These are phyloP conservation scores for Prunus fruticosa DNA, from an alignment of 306 rosid species.

Conservation along the genomic window DNA sequence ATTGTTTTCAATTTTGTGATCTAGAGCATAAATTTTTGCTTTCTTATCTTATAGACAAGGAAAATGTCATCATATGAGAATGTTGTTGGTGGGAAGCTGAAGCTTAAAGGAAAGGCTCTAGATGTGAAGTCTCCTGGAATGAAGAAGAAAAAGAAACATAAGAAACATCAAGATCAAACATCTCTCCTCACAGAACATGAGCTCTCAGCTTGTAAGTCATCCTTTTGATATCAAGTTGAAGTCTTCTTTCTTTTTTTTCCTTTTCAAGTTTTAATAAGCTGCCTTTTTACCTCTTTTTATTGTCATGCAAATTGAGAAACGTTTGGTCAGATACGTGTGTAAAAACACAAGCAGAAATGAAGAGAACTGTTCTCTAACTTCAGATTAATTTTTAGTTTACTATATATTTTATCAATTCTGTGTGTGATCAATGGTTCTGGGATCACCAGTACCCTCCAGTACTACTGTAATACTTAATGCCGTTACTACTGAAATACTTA, in stretches of 20 bases:
- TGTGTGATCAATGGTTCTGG: background rate
- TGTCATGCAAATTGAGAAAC: slow-evolving; percentile 3
- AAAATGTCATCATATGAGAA: slow-evolving; percentile 76
- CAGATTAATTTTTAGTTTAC: background rate
- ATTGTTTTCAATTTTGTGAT: background rate
- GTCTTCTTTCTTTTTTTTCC: background rate
- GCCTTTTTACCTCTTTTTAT: background rate
- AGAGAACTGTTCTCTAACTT: background rate
- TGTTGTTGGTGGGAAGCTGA: slow-evolving; percentile 89
- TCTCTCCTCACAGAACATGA: slow-evolving; percentile 49
- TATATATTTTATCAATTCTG: no score
- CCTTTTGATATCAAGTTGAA: slow-evolving; percentile 1
- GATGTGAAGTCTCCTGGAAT: slow-evolving; percentile 88
- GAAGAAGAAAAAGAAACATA: slow-evolving; percentile 84
- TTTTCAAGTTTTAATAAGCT: background rate
- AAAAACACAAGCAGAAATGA: background rate
- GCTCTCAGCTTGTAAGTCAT: slow-evolving; percentile 49
- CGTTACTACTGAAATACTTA: background rate
- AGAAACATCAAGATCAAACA: slow-evolving; percentile 51
- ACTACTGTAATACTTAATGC: background rate
- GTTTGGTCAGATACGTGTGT: background rate
- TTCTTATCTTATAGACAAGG: slow-evolving; percentile 18
- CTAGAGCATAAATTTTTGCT: background rate
- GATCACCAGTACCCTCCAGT: background rate
- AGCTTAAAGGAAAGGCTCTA: slow-evolving; percentile 98